Evolutionary conservation across 164 flowering plant species (phyloP).

Genomic region (Vitis amurensis): DNA sequence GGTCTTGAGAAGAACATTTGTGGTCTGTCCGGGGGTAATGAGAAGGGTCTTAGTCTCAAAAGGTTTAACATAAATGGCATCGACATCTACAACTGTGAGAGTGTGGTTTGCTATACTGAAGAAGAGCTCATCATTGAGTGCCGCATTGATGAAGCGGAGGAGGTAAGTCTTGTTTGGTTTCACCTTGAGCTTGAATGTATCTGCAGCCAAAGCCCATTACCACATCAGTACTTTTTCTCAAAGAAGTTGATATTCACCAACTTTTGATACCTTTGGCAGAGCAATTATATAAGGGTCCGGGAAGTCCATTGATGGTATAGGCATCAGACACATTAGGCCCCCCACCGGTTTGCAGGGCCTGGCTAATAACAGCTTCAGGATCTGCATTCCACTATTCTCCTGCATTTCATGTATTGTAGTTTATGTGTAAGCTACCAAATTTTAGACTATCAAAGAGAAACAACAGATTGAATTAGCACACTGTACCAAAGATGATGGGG

Average conservation of each 20-base stretch:
- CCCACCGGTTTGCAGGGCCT: conserved; percentile 46
- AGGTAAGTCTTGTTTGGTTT: conserved; percentile 29
- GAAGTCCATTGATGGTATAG: conserved; percentile 33
- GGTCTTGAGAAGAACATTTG: conserved; percentile 14
- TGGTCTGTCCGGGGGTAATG: conserved; percentile 29
- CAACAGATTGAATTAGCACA: too few relatives aligned
- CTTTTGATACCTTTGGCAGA: conserved; percentile 31
- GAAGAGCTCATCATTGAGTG: conserved; percentile 47
- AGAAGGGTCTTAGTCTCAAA: conserved; percentile 20
- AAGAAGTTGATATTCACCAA: not conserved
- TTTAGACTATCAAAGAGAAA: too few relatives aligned
- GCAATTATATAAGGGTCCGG: conserved; percentile 44
- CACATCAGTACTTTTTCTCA: not conserved
- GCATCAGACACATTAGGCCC: conserved; percentile 51
- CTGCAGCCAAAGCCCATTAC: conserved; percentile 11
- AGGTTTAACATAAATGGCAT: conserved; percentile 28
- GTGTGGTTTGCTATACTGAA: conserved; percentile 33
- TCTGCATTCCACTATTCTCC: conserved; percentile 50
- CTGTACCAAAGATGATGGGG: conserved; percentile 24
- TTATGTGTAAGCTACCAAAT: too few relatives aligned
- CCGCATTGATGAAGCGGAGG: conserved; percentile 32
- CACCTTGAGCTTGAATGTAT: conserved; percentile 37
- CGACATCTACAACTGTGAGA: conserved; percentile 23
- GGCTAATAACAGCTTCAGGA: conserved; percentile 41
- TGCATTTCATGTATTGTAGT: conserved; percentile 7